Percentiles rank a stretch among this genome's conserved stretches.
phyloP scores from a whole-genome alignment of 352 stramenopile genomes.

The Globisporangium solare region DNA sequence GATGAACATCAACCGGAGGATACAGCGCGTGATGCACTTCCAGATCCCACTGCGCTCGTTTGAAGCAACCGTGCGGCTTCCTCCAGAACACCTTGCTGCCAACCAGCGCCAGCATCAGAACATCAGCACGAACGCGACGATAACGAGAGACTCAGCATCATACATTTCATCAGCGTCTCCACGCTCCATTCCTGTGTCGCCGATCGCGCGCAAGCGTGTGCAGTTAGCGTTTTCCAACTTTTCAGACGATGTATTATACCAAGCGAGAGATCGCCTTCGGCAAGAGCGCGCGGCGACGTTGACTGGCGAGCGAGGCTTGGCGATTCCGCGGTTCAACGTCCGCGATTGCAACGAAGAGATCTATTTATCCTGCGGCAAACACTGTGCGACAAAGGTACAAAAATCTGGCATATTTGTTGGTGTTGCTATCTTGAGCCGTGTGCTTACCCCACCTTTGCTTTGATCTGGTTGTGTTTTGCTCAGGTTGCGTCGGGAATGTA shows the following conservation, averaged over 20 bases:
- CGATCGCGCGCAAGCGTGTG: constrained; percentile 59
- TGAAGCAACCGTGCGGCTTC: constrained; percentile 76
- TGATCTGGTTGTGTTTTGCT: not conserved
- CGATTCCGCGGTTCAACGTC: constrained; percentile 70
- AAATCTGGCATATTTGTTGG: not conserved
- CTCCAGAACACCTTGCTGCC: constrained; percentile 26
- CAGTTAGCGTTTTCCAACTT: constrained; percentile 80
- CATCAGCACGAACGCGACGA: not conserved
- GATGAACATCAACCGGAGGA: constrained; percentile 78
- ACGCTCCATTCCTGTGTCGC: constrained; percentile 82
- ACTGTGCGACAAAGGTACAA: constrained; percentile 75
- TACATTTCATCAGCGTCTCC: constrained; percentile 48
- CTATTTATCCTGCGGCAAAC: constrained; percentile 76
- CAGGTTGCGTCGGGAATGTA: constrained; percentile 65
- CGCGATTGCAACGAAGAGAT: constrained; percentile 84
- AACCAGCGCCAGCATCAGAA: constrained; percentile 18
- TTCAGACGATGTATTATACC: constrained; percentile 82
- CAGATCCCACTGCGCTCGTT: constrained; percentile 81
- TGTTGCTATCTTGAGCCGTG: not conserved
- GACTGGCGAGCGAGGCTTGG: constrained; percentile 44
- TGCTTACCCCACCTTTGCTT: not conserved
- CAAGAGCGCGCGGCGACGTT: constrained; percentile 70
- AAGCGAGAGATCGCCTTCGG: constrained; percentile 69
- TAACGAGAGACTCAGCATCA: not conserved
- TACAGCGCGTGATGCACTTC: constrained; percentile 88